Evolutionary conservation across 2,329 filamentous ascomycete genomes (phyloP).

Genomic region (Gaeumannomyces tritici): DNA sequence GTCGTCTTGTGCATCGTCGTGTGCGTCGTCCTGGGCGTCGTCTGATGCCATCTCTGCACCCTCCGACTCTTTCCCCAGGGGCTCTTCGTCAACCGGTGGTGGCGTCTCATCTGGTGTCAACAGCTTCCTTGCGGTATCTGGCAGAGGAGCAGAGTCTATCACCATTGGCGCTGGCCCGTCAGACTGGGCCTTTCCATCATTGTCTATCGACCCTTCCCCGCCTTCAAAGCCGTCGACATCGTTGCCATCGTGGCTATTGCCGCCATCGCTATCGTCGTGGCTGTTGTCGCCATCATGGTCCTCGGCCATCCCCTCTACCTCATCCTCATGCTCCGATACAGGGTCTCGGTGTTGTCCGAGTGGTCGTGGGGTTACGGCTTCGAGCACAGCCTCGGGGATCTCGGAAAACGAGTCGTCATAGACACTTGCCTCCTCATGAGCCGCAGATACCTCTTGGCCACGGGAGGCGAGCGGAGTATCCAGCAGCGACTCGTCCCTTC

Average conservation of each 20-base stretch:
- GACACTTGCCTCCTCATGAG: conserved; percentile 19
- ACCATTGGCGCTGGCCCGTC: conserved; percentile 8
- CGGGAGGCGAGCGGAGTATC: conserved; percentile 5
- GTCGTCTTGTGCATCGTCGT: background rate
- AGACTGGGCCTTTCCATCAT: conserved; percentile 9
- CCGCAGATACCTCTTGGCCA: background rate
- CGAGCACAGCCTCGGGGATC: conserved; percentile 40
- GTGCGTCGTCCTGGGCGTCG: background rate
- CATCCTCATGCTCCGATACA: conserved; percentile 8
- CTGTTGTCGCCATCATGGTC: background rate
- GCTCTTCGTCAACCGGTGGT: conserved; percentile 17
- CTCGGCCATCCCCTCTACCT: background rate
- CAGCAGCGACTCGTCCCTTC: conserved; percentile 5
- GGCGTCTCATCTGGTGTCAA: conserved; percentile 45
- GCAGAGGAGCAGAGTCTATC: conserved; percentile 23
- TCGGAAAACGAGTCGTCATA: conserved; percentile 51
- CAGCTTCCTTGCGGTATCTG: conserved; percentile 30
- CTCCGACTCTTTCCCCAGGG: conserved; percentile 3
- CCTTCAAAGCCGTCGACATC: background rate
- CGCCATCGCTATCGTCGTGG: background rate
- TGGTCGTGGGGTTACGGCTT: conserved; percentile 33
- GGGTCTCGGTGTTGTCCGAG: conserved; percentile 11
- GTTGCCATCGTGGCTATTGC: background rate
- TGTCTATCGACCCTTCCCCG: conserved; percentile 5
- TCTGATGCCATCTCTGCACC: background rate